A percentile compares a stretch with the other conserved stretches of the same genome.
Evolutionary conservation across 1,284 basidiomycete species (phyloP).

Genomic region (Anthracocystis walkeri): DNA sequence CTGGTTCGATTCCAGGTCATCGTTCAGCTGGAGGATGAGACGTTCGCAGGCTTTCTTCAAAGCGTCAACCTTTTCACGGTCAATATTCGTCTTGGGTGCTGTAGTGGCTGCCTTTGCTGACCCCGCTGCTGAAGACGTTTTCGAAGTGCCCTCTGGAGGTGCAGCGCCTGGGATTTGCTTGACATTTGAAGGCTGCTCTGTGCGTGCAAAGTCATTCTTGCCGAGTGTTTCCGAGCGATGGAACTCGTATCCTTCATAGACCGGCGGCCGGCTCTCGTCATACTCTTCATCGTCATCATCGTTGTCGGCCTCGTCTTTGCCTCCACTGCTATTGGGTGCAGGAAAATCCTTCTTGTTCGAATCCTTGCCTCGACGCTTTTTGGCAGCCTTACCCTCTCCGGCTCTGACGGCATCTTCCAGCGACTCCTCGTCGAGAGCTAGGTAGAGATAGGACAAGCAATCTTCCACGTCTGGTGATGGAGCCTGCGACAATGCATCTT

Average conservation of each 20-base stretch:
- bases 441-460: conserved; percentile 74
- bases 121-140: conserved; percentile 1
- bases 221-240: conserved; percentile 37
- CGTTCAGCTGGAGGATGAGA: conserved; percentile 28
- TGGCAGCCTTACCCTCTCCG: conserved; percentile 67
- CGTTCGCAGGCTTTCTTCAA: conserved; percentile 28
- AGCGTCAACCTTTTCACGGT: conserved; percentile 26
- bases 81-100: conserved; percentile 6
- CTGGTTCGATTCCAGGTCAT: conserved; percentile 43
- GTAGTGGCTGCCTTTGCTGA: conserved; percentile 1
- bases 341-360: conserved; percentile 20
- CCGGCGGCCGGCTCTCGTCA: conserved; percentile 60
- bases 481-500: conserved; percentile 77
- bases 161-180: conserved; percentile 30
- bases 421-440: conserved; percentile 73
- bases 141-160: conserved; percentile 5
- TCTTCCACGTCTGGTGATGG: conserved; percentile 83
- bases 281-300: conserved; percentile 40
- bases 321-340: conserved; percentile 23
- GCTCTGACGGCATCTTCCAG: conserved; percentile 74
- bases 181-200: conserved; percentile 8
- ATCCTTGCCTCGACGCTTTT: conserved; percentile 51
- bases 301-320: conserved; percentile 24
- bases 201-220: conserved; percentile 35
- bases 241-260: conserved; percentile 53